phyloP scores from a whole-genome alignment of 73 alveolate genomes.

The Symbiodinium natans region DNA sequence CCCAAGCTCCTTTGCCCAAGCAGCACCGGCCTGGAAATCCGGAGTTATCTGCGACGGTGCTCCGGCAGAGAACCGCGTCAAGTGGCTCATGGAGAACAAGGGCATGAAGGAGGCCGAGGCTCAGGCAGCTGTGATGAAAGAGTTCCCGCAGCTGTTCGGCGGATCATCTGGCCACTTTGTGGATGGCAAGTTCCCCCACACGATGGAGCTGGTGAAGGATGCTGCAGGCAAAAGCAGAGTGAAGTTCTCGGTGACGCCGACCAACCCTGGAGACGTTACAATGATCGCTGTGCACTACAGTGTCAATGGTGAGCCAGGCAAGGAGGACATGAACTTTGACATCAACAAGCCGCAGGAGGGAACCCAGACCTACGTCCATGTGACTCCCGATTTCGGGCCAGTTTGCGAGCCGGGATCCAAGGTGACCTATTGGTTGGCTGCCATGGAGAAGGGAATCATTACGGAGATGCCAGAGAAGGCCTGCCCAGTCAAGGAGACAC shows the following conservation, averaged over 20 bases:
- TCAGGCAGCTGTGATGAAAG: conserved; percentile 37
- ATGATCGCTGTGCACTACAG: conserved; percentile 89
- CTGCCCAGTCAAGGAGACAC: neutral
- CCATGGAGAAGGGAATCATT: conserved; percentile 80
- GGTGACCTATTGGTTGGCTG: conserved; percentile 82
- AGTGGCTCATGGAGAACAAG: conserved; percentile 88
- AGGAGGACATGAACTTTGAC: conserved; percentile 83
- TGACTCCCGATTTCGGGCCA: conserved; percentile 77
- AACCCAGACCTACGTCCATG: conserved; percentile 80
- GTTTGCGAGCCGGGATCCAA: conserved; percentile 63
- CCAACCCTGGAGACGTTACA: conserved; percentile 27
- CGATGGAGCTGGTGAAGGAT: conserved; percentile 67
- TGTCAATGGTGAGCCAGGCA: conserved; percentile 9
- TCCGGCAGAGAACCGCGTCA: conserved; percentile 41
- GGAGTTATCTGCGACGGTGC: conserved; percentile 18
- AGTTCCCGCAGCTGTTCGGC: conserved; percentile 29
- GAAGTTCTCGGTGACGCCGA: conserved; percentile 73
- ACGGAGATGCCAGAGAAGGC: conserved; percentile 80
- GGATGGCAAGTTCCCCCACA: conserved; percentile 83
- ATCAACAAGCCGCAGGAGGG: conserved; percentile 78
- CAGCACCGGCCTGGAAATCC: conserved; percentile 30
- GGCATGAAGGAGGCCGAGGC: conserved; percentile 79
- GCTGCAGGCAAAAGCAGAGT: conserved; percentile 54
- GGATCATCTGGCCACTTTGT: conserved; percentile 16
- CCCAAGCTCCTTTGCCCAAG: conserved; percentile 4